Conservation (phyloP, 371 early-diverging fungal genomes). For the Mucor saturninus region DNA sequence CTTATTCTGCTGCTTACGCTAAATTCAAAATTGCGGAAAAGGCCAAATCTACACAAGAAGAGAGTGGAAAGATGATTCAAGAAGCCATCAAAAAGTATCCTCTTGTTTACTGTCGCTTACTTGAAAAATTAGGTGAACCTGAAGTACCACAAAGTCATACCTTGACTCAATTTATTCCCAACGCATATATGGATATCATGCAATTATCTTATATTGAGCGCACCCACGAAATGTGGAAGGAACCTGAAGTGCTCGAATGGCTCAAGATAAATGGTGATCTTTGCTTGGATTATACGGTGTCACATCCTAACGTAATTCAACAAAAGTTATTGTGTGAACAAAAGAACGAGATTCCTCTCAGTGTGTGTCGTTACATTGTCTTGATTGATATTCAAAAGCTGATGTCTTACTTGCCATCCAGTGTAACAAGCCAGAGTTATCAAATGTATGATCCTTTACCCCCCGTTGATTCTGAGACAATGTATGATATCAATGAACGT, state of each 20-base stretch:
- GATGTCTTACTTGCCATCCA: slow-evolving; percentile 60
- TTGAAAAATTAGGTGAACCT: slow-evolving; percentile 43
- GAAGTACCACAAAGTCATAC: slow-evolving; percentile 9
- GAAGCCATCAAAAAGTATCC: slow-evolving; percentile 65
- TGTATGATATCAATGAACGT: slow-evolving; percentile 47
- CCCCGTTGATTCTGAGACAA: slow-evolving; percentile 61
- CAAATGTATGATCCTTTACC: slow-evolving; percentile 82
- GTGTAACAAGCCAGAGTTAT: slow-evolving; percentile 56
- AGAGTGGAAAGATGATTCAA: slow-evolving; percentile 61
- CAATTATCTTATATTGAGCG: slow-evolving; percentile 53
- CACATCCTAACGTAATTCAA: slow-evolving; percentile 17
- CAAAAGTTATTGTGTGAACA: slow-evolving; percentile 22
- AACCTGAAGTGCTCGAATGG: slow-evolving; percentile 69
- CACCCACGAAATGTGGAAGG: slow-evolving; percentile 72
- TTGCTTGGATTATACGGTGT: slow-evolving; percentile 8
- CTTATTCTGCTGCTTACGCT: slow-evolving; percentile 78
- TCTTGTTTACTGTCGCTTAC: slow-evolving; percentile 33
- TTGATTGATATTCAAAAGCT: slow-evolving; percentile 67
- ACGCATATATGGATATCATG: slow-evolving; percentile 37
- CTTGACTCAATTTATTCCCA: slow-evolving; percentile 18
- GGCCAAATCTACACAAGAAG: slow-evolving; percentile 23
- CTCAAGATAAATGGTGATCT: slow-evolving; percentile 40
- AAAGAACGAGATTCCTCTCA: slow-evolving; percentile 54
- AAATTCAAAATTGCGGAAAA: slow-evolving; percentile 66
- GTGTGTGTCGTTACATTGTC: slow-evolving; percentile 75